Base-by-base conservation (phyloP, 2,329 filamentous ascomycete genomes). In the Aureobasidium subglaciale region DNA sequence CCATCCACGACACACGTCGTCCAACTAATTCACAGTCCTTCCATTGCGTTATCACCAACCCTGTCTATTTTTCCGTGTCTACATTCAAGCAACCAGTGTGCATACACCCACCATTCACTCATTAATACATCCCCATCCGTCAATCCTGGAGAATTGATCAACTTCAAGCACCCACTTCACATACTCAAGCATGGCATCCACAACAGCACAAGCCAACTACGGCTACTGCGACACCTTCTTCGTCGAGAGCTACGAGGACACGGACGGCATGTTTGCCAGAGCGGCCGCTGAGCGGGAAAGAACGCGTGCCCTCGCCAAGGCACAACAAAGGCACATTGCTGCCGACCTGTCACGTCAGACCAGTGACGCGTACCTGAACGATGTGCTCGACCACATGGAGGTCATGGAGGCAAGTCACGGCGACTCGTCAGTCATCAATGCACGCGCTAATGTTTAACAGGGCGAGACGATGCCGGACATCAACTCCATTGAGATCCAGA, bases 401-500 rank as follows among this genome's bases (percentile, higher is more conserved):
- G 81, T 88, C 67, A 96, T 99, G 92, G 93, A 99, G 84, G 83
- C 83, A 68, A 63, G 79, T 75, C 59, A 59, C 9, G 27, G 4
- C 10, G 32, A 18, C 32, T 25, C 29, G n/a, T 13, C 10, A 13
- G 5, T 29, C 13, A 1, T 22, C 27, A 1, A 27, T n/a, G 15
- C 22, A 27, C n/a, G 16, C 27, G 56, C 38, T 22, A 8, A 40
- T 5, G 20, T 40, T 45, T 15, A 53, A 55, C 62, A 86, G 83
- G 82, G 86, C 66, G 87, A 95, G 73, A 97, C 93, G 25, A 78
- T 97, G 62, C 89, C 93, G 54, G 93, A 99, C 72, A 92, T 95
- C 70, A 92, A 92, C 71, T 90, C 95, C 32, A 99, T 99, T 71
- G 93, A 99, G 71, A 96, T 97, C 73, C 93, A 99, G 74, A 90